Evolutionary conservation across 1,139 yeast species (phyloP), one percentile per base, ranked within the genome.

Genomic region (Kodamaea arcana): DNA sequence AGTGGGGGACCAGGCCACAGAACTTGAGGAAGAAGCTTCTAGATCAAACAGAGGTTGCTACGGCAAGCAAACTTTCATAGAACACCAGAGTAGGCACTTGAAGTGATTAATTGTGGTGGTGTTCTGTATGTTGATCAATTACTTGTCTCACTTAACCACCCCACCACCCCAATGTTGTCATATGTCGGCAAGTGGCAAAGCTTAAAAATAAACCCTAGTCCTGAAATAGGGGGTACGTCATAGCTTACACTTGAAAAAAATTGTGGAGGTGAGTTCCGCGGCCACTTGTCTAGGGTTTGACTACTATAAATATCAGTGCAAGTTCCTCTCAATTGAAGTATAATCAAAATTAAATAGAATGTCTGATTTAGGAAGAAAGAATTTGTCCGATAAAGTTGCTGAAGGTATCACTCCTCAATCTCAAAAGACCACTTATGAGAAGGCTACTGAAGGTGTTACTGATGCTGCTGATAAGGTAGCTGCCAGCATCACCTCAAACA

Each of bases 291-390:
- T n/a, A n/a, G n/a, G n/a, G n/a, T n/a, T n/a, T n/a, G n/a, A n/a
- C n/a, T n/a, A n/a, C n/a, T n/a, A n/a, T n/a, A n/a, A n/a, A n/a
- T n/a, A n/a, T n/a, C n/a, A n/a, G n/a, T n/a, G n/a, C n/a, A n/a
- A n/a, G n/a, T n/a, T n/a, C n/a, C n/a, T n/a, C n/a, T n/a, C n/a
- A n/a, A n/a, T n/a, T n/a, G n/a, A n/a, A n/a, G n/a, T n/a, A 22
- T 18, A 37, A 23, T 15, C 15, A 45, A 23, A 24, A 12, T 25
- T 10, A 13, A 25, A 13, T 25, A 25, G 17, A 25, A 82, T 82
- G 88, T 78, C 88, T 52, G 88, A 82, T 75, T 61, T 73, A 45
- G 86, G 85, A 50, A 83, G 95, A 82, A 85, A 85, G 64, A 64
- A 72, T 57, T 70, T 87, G 52, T 51, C 81, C 47, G 83, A 80